These are phyloP conservation scores for Vicia sativa DNA, from an alignment of 306 rosid genomes.

Conservation along the genomic window DNA sequence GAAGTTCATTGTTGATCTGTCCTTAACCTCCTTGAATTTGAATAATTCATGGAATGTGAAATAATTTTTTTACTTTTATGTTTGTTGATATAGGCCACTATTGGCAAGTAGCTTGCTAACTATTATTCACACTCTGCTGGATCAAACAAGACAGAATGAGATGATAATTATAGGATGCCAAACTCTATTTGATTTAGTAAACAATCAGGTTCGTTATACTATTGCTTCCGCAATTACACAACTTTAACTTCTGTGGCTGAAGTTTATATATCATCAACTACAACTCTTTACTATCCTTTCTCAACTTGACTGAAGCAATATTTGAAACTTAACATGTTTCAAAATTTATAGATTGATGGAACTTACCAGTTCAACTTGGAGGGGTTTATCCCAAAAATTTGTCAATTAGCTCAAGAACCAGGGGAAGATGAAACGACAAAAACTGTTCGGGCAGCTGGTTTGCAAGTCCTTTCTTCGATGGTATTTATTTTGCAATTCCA, in stretches of 20 bases:
- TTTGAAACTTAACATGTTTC: conserved; percentile 27
- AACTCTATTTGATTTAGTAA: conserved; percentile 80
- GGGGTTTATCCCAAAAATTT: conserved; percentile 74
- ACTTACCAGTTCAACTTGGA: conserved; percentile 76
- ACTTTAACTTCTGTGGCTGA: conserved; percentile 1
- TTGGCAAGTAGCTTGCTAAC: conserved; percentile 82
- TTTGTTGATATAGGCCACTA: conserved; percentile 70
- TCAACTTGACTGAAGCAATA: conserved; percentile 4
- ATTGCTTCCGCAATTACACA: conserved; percentile 15
- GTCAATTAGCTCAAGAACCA: conserved; percentile 80
- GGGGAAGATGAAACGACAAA: conserved; percentile 71
- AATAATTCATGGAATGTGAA: conserved; percentile 2
- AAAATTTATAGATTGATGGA: conserved; percentile 72
- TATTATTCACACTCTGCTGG: conserved; percentile 83
- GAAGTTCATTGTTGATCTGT: conserved; percentile 21
- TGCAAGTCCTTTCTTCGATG: conserved; percentile 85
- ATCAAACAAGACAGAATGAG: conserved; percentile 82
- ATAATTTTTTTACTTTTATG: conserved; percentile 11
- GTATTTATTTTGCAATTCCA: conserved; percentile 48
- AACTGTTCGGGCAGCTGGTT: conserved; percentile 64
- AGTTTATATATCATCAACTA: background rate
- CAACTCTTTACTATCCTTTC: background rate
- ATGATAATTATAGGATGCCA: conserved; percentile 88
- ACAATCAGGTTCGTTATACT: conserved; percentile 72
- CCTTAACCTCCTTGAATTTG: conserved; percentile 22